phyloP scores from a whole-genome alignment of 805 yeast genomes.

The Cyberlindnera maritima region DNA sequence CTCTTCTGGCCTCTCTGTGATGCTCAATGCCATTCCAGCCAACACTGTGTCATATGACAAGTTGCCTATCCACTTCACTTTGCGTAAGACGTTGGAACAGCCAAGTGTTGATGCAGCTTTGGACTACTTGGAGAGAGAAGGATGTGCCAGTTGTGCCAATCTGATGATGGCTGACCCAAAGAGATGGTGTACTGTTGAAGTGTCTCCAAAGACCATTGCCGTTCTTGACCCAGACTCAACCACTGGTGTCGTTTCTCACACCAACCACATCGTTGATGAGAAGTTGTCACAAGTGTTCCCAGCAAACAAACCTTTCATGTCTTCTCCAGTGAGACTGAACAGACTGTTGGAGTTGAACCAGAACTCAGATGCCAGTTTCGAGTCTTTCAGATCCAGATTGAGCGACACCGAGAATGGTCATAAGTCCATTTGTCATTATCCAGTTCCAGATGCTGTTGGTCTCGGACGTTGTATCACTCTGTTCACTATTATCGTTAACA shows the following conservation, averaged over 20 bases:
- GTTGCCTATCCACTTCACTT: slow-evolving; percentile 36
- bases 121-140: slow-evolving; percentile 12
- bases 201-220: slow-evolving; percentile 22
- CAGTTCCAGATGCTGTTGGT: slow-evolving; percentile 17
- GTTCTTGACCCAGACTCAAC: slow-evolving; percentile 13
- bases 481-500: slow-evolving; percentile 21
- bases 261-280: slow-evolving; percentile 25
- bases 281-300: slow-evolving; percentile 7
- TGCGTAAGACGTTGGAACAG: slow-evolving; percentile 33
- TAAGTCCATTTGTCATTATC: slow-evolving; percentile 22
- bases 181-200: slow-evolving; percentile 21
- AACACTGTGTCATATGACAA: slow-evolving; percentile 28
- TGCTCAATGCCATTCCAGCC: slow-evolving; percentile 26
- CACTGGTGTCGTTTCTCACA: slow-evolving; percentile 23
- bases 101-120: slow-evolving; percentile 18
- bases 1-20: slow-evolving; percentile 18
- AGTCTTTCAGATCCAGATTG: slow-evolving; percentile 21
- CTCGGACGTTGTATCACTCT: slow-evolving; percentile 18
- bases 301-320: slow-evolving; percentile 14
- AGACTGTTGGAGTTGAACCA: slow-evolving; percentile 19
- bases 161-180: slow-evolving; percentile 26
- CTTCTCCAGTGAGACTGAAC: slow-evolving; percentile 18
- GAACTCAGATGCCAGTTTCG: slow-evolving; percentile 16
- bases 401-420: slow-evolving; percentile 21
- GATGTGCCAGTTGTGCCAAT: slow-evolving; percentile 27